Evolutionary conservation across 495 filamentous ascomycete genomes (phyloP).

Genomic region (Aspergillus homomorphus): DNA sequence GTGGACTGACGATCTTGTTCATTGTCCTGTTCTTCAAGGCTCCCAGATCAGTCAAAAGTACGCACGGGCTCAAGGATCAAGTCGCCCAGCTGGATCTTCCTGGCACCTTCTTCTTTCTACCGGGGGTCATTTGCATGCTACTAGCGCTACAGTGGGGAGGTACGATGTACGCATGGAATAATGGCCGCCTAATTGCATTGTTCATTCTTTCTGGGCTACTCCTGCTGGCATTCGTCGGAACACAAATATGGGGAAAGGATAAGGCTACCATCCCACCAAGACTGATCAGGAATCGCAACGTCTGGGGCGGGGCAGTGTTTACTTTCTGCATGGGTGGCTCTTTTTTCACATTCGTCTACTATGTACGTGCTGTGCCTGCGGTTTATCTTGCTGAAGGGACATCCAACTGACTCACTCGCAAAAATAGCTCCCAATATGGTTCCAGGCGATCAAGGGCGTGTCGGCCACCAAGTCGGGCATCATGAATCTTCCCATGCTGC

Average conservation of each 20-base stretch:
- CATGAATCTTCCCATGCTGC: constrained; percentile 70
- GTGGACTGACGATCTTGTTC: constrained; percentile 59
- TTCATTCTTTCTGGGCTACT: constrained; percentile 70
- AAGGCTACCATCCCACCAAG: constrained; percentile 74
- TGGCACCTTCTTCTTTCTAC: constrained; percentile 67
- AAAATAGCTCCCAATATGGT: constrained; percentile 70
- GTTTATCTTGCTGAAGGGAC: not conserved
- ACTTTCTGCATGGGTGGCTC: constrained; percentile 54
- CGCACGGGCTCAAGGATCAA: constrained; percentile 42
- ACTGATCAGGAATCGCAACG: constrained; percentile 68
- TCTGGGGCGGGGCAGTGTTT: constrained; percentile 55
- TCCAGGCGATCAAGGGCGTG: constrained; percentile 76
- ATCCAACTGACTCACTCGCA: not conserved
- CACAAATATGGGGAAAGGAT: constrained; percentile 67
- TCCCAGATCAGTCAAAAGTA: constrained; percentile 42
- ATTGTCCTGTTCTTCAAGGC: constrained; percentile 60
- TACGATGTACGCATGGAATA: constrained; percentile 61
- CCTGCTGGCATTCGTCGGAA: constrained; percentile 54
- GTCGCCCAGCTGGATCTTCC: constrained; percentile 60
- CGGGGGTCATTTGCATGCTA: constrained; percentile 66
- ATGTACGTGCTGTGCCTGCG: constrained; percentile 24
- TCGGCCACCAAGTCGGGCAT: constrained; percentile 70
- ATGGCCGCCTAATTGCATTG: constrained; percentile 64
- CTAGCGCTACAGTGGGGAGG: constrained; percentile 89
- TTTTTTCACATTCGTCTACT: constrained; percentile 66